Percentiles rank a stretch among this genome's conserved stretches.
Conservation (phyloP, 768 basidiomycete species). For the Pleurotus sapidus region DNA sequence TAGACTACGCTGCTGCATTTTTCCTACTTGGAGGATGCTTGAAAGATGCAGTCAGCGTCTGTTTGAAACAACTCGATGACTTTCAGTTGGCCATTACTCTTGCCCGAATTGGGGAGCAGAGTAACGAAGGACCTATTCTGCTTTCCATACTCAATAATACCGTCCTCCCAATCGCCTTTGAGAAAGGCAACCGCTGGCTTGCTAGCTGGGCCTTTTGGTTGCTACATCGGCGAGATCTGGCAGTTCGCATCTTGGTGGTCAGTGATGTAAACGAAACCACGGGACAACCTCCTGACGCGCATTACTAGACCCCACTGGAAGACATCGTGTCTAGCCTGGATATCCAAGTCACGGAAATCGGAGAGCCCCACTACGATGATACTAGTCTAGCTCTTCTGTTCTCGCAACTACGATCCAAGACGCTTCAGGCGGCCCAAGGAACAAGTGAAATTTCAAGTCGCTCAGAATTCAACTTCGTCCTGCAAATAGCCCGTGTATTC, state of each 20-base stretch:
- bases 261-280: conserved; percentile 20
- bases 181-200: conserved; percentile 87
- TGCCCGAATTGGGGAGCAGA: conserved; percentile 80
- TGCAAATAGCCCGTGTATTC: conserved; percentile 92
- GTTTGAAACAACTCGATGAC: conserved; percentile 83
- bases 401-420: conserved; percentile 85
- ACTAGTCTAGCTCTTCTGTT: conserved; percentile 90
- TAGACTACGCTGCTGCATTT: conserved; percentile 98
- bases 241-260: conserved; percentile 88
- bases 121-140: conserved; percentile 78
- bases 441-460: conserved; percentile 87
- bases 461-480: conserved; percentile 92
- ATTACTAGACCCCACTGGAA: conserved; percentile 65
- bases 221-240: conserved; percentile 81
- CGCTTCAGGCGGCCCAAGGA: conserved; percentile 90
- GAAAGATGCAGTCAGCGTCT: conserved; percentile 90
- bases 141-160: conserved; percentile 65
- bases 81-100: conserved; percentile 89
- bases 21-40: conserved; percentile 88
- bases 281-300: background rate
- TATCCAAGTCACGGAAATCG: conserved; percentile 60
- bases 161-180: conserved; percentile 83
- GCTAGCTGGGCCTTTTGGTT: conserved; percentile 98
- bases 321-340: conserved; percentile 63
- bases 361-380: conserved; percentile 89